Evolutionary conservation across 192 early-diverging fungal genomes (phyloP), one percentile per base, ranked within the genome.

Genomic region (Coemansia sp.): DNA sequence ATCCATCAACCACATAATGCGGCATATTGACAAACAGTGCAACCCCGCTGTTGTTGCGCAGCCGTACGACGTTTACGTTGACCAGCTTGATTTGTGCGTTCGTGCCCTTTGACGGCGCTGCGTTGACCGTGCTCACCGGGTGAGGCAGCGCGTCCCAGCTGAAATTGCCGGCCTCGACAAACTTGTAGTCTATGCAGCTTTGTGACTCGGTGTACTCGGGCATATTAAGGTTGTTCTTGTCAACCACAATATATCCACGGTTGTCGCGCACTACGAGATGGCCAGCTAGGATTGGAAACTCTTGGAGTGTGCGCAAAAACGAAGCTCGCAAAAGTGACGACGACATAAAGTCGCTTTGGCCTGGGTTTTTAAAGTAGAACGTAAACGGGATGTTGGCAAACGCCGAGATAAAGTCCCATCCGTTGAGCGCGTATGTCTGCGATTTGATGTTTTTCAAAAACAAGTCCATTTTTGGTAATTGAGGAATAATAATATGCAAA

Each of bases 351-450:
- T 12, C 54, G 17, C 58, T 57, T 1, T 25, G 45, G 24, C 12
- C 37, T 29, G 45, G 0, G 60, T 74, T 75, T 38, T 58, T 60
- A 19, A 58, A 80, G 37, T 71, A 80, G 17, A 62, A 74, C 48
- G 69, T 62, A 54, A 63, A 73, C 0, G 77, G 77, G 21, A 79
- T 73, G 57, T 79, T 79, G 47, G 66, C 60, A 50, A 79, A 74
- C 29, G 68, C 60, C 0, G 65, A 58, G 27, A 70, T 67, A 6
- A 65, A 70, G 32, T 79, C 77, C 53, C 73, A 62, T 2, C 67
- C 71, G 38, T 70, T 62, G 51, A 79, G 62, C 35, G 14, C 37
- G 24, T 69, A 67, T 11, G 65, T 62, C 65, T 79, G 60, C 11
- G 63, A 65, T 43, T 57, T 29, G 15, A 65, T 32, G 45, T 49